A percentile compares a stretch with the other conserved stretches of the same genome.
These are phyloP conservation scores for Penicillium sp. DNA, from an alignment of 2,329 filamentous ascomycete species.

Conservation along the genomic window DNA sequence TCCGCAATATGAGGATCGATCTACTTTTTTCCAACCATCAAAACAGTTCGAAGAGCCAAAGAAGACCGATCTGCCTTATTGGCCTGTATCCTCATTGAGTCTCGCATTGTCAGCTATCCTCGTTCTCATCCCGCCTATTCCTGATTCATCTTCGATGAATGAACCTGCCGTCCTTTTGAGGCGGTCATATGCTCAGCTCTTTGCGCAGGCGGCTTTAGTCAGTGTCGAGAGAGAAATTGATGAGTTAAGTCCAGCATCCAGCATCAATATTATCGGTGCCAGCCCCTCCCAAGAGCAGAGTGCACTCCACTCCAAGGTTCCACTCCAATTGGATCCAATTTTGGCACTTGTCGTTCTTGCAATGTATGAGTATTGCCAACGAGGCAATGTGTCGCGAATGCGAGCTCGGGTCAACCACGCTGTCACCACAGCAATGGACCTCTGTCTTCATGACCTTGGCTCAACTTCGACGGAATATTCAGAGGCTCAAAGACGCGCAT, in stretches of 20 bases:
- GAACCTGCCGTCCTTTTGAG: constrained; percentile 11
- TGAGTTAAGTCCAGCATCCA: constrained; percentile 1
- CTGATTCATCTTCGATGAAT: constrained; percentile 6
- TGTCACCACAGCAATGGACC: constrained; percentile 28
- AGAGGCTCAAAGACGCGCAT: constrained; percentile 24
- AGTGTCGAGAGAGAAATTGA: constrained; percentile 18
- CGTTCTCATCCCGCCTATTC: constrained; percentile 19
- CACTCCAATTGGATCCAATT: constrained; percentile 16
- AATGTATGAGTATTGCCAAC: constrained; percentile 27
- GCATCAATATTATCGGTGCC: neutral
- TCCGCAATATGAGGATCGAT: constrained; percentile 13
- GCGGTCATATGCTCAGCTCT: constrained; percentile 23
- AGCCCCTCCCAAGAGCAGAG: neutral
- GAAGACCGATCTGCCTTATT: constrained; percentile 16
- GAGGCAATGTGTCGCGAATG: constrained; percentile 25
- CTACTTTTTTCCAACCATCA: neutral
- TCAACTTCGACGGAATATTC: constrained; percentile 5
- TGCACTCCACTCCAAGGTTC: constrained; percentile 16
- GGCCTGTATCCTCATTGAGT: constrained; percentile 20
- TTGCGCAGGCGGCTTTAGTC: constrained; percentile 22
- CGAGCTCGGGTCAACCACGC: constrained; percentile 25
- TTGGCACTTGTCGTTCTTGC: constrained; percentile 22
- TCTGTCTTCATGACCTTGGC: constrained; percentile 20
- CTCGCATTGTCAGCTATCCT: constrained; percentile 25
- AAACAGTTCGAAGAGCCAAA: constrained; percentile 2